These are phyloP conservation scores for Ceriops decandra DNA, from an alignment of 345 rosid species.

Conservation along the genomic window DNA sequence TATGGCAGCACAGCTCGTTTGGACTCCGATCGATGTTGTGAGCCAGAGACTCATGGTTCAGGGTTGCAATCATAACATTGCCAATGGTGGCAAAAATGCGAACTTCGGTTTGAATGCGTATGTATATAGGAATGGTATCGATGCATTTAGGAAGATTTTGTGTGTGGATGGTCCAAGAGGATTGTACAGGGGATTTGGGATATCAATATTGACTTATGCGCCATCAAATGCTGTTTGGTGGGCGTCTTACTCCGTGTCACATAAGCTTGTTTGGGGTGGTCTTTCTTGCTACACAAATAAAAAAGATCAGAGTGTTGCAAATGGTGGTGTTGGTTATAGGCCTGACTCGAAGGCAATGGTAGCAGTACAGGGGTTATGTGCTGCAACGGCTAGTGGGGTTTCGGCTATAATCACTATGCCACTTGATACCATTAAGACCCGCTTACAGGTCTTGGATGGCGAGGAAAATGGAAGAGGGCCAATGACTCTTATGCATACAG, in stretches of 20 bases:
- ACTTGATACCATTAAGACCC: slow-evolving; percentile 75
- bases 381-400: slow-evolving; percentile 77
- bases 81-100: slow-evolving; percentile 23
- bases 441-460: slow-evolving; percentile 74
- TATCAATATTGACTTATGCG: slow-evolving; percentile 88
- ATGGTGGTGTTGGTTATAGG: slow-evolving; percentile 21
- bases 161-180: slow-evolving; percentile 71
- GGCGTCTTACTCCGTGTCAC: slow-evolving; percentile 85
- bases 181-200: slow-evolving; percentile 88
- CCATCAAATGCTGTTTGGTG: slow-evolving; percentile 98
- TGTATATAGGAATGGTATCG: slow-evolving; percentile 65
- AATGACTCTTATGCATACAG: slow-evolving; percentile 52
- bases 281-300: slow-evolving; percentile 30
- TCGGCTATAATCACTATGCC: slow-evolving; percentile 84
- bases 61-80: slow-evolving; percentile 30
- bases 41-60: slow-evolving; percentile 95
- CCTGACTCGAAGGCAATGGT: slow-evolving; percentile 41
- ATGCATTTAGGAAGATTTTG: slow-evolving; percentile 74
- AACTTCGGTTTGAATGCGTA: slow-evolving; percentile 31
- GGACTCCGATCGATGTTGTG: slow-evolving; percentile 91
- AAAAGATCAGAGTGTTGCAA: slow-evolving; percentile 23
- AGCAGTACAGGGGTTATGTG: slow-evolving; percentile 67
- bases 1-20: slow-evolving; percentile 82
- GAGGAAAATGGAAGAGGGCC: slow-evolving; percentile 68
- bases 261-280: slow-evolving; percentile 58